Conservation (phyloP, 1,284 basidiomycete species). For the Malassezia furfur region DNA sequence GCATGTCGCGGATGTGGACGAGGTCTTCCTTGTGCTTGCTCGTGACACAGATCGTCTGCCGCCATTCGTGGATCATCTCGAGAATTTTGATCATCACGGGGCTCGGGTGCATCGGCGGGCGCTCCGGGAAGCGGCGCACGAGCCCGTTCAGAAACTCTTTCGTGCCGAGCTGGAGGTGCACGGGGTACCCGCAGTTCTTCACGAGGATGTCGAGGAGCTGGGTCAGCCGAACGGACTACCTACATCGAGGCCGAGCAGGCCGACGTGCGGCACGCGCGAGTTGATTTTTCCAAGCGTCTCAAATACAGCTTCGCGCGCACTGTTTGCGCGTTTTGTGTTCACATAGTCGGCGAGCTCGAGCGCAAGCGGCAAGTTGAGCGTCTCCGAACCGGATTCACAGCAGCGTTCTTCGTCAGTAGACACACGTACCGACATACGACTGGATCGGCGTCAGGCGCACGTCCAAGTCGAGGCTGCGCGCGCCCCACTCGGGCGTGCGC, state of each 20-base stretch:
- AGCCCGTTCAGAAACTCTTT: conserved; percentile 99
- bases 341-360: conserved; percentile 88
- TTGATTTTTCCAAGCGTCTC: conserved; percentile 70
- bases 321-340: conserved; percentile 93
- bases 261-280: conserved; percentile 78
- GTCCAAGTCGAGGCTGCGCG: conserved; percentile 31
- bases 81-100: conserved; percentile 89
- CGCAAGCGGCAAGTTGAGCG: conserved; percentile 84
- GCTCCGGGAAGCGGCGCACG: conserved; percentile 91
- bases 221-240: background rate
- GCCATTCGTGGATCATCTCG: conserved; percentile 89
- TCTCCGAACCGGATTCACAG: conserved; percentile 73
- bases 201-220: conserved; percentile 80
- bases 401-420: conserved; percentile 56
- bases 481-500: conserved; percentile 31
- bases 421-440: conserved; percentile 26
- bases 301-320: conserved; percentile 83
- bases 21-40: conserved; percentile 93
- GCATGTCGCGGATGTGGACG: conserved; percentile 96
- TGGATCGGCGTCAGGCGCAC: conserved; percentile 26
- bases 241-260: conserved; percentile 59
- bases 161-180: conserved; percentile 94
- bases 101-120: conserved; percentile 86
- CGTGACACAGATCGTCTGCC: conserved; percentile 78
- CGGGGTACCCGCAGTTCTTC: conserved; percentile 87